Evolutionary conservation across 306 rosid species (phyloP).

Genomic region (Fragaria nilgerrensis): DNA sequence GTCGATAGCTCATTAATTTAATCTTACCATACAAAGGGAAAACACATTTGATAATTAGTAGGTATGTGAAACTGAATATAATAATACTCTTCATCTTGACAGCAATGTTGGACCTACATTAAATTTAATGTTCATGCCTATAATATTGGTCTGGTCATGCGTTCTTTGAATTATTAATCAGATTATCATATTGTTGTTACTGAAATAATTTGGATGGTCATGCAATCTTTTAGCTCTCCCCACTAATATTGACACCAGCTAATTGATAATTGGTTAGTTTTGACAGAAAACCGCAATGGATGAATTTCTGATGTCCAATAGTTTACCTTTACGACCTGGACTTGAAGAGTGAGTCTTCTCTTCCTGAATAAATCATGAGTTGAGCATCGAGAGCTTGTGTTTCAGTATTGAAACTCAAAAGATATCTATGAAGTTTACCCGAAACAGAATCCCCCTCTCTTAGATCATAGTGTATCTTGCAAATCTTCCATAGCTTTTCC

Average conservation of each 20-base stretch:
- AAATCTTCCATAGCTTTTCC: neutral
- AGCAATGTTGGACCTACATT: neutral
- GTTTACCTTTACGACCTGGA: slow-evolving; percentile 79
- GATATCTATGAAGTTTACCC: neutral
- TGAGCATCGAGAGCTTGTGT: slow-evolving; percentile 12
- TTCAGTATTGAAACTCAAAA: slow-evolving; percentile 14
- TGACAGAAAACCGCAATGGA: slow-evolving; percentile 71
- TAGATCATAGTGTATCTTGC: neutral
- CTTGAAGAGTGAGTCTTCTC: slow-evolving; percentile 73
- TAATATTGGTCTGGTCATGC: neutral
- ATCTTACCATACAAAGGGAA: neutral
- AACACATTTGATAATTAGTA: neutral
- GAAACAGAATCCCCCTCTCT: neutral
- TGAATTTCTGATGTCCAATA: slow-evolving; percentile 68
- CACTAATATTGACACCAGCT: slow-evolving; percentile 22
- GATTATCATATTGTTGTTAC: no score
- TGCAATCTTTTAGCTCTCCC: slow-evolving; percentile 8
- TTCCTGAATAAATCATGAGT: slow-evolving; percentile 21
- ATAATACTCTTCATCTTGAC: neutral
- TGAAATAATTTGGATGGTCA: neutral
- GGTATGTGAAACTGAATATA: neutral
- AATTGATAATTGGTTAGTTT: slow-evolving; percentile 25
- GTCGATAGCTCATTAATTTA: neutral
- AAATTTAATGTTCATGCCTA: neutral
- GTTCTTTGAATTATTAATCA: neutral